Evolutionary conservation across 495 filamentous ascomycete species (phyloP).

Genomic region (Penicillium arizonense): DNA sequence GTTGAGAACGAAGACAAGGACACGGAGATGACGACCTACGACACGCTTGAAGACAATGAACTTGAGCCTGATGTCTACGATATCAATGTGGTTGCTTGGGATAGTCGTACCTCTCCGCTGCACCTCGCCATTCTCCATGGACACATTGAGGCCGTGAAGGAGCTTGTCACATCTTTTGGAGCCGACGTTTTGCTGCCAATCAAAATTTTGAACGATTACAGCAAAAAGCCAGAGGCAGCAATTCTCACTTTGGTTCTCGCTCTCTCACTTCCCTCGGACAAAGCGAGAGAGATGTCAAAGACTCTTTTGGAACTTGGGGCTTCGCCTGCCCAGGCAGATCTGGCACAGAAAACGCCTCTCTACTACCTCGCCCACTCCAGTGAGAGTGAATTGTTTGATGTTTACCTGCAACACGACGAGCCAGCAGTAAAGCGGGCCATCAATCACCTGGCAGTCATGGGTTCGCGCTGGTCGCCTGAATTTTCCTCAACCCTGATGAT

Average conservation of each 20-base stretch:
- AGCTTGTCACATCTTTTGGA: conserved; percentile 69
- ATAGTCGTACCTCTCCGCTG: conserved; percentile 64
- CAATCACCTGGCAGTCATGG: conserved; percentile 52
- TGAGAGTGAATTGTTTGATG: conserved; percentile 52
- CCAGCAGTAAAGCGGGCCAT: conserved; percentile 60
- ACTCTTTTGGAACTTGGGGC: conserved; percentile 68
- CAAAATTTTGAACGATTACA: conserved; percentile 51
- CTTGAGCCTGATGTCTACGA: conserved; percentile 76
- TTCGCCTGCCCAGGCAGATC: conserved; percentile 69
- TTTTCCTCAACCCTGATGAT: conserved; percentile 39
- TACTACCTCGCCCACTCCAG: conserved; percentile 51
- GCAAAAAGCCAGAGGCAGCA: conserved; percentile 48
- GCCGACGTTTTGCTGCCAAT: conserved; percentile 71
- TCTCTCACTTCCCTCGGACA: conserved; percentile 52
- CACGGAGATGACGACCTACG: conserved; percentile 25
- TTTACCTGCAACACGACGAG: conserved; percentile 57
- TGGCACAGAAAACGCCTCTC: conserved; percentile 55
- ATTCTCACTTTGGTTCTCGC: conserved; percentile 65
- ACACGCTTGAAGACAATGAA: conserved; percentile 50
- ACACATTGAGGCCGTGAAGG: conserved; percentile 62
- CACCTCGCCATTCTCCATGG: conserved; percentile 76
- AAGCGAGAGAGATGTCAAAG: conserved; percentile 57
- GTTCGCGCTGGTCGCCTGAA: conserved; percentile 6
- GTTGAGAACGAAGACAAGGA: conserved; percentile 43
- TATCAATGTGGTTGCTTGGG: conserved; percentile 73